Conservation (phyloP, 148 eudicot genomes). For the Dianthus caryophyllus region DNA sequence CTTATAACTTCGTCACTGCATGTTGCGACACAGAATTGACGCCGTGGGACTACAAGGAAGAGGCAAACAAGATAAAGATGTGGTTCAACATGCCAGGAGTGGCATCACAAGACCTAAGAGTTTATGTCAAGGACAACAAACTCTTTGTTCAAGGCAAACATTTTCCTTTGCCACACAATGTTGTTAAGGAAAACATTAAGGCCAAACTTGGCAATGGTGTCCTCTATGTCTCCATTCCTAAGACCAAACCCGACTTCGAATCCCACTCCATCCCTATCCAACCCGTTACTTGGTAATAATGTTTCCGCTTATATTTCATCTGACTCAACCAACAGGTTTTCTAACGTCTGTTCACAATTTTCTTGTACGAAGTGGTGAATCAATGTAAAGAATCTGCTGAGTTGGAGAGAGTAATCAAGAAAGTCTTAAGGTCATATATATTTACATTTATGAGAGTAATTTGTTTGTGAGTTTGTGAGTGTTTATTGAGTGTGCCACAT, state of each 20-base stretch:
- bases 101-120: conserved; percentile 19
- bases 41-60: conserved; percentile 20
- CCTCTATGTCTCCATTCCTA: conserved; percentile 20
- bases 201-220: conserved; percentile 23
- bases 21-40: conserved; percentile 1
- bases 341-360: no score
- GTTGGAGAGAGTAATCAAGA: no score
- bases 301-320: no score
- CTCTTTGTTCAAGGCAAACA: conserved; percentile 17
- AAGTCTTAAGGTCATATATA: neutral
- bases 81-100: conserved; percentile 27
- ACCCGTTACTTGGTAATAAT: conserved; percentile 11
- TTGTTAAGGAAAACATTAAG: conserved; percentile 9
- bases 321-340: no score
- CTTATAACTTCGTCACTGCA: no score
- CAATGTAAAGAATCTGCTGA: no score
- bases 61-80: conserved; percentile 16
- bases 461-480: neutral
- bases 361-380: no score
- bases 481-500: neutral
- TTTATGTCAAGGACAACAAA: conserved; percentile 18
- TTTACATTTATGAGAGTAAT: neutral
- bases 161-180: conserved; percentile 8
- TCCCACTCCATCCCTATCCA: conserved; percentile 14
- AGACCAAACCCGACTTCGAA: conserved; percentile 13